These are phyloP conservation scores for Suillus tomentosus DNA, from an alignment of 768 basidiomycete species.

Conservation along the genomic window DNA sequence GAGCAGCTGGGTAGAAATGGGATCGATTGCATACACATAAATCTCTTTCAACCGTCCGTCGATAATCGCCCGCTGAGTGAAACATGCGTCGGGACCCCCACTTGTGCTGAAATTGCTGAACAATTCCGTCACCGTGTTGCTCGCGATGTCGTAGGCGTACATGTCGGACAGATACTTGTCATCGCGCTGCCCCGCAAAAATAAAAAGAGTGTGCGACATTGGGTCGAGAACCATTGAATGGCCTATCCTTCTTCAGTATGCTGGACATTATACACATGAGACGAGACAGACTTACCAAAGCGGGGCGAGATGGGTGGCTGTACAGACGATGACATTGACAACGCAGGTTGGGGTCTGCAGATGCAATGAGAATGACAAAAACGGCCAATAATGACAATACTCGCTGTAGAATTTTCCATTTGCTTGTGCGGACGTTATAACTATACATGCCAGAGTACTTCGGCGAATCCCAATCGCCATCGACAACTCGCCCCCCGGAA, in stretches of 20 bases:
- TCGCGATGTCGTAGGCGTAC: conserved; percentile 68
- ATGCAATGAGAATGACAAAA: not conserved
- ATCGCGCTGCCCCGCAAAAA: conserved; percentile 74
- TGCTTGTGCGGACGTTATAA: conserved; percentile 63
- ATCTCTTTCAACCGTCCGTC: conserved; percentile 65
- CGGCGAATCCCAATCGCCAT: conserved; percentile 57
- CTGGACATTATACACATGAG: not conserved
- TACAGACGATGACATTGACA: conserved; percentile 20
- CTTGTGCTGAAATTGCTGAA: conserved; percentile 60
- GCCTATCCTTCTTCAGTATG: conserved; percentile 38
- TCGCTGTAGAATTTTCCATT: conserved; percentile 72
- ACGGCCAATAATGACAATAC: conserved; percentile 25
- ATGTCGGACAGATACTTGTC: conserved; percentile 73
- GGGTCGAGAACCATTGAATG: conserved; percentile 84
- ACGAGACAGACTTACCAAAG: conserved; percentile 45
- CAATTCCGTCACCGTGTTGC: conserved; percentile 58
- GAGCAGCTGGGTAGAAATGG: not conserved
- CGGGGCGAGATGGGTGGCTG: conserved; percentile 57
- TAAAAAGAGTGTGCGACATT: conserved; percentile 55
- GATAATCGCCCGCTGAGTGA: conserved; percentile 73
- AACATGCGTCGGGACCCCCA: conserved; percentile 72
- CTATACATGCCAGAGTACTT: conserved; percentile 76
- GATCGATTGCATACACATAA: conserved; percentile 57
- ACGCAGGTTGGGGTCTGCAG: conserved; percentile 25
- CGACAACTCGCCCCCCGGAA: conserved; percentile 73